These are phyloP conservation scores for Stylosanthes scabra DNA, from an alignment of 331 rosid species.

Conservation along the genomic window DNA sequence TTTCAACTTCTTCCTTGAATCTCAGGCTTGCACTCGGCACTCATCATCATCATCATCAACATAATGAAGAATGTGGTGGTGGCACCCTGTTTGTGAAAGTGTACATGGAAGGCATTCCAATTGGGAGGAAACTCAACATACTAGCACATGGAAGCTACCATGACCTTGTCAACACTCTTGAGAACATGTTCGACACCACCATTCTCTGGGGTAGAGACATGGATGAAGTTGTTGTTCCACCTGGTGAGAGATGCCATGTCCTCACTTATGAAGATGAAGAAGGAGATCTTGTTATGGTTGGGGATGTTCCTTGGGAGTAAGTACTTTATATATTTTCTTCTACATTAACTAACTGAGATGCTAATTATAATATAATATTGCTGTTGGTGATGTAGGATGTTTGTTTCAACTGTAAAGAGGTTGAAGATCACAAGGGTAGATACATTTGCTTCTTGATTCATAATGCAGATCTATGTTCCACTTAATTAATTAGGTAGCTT, in stretches of 20 bases:
- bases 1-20: constrained; percentile 51
- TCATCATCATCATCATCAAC: constrained; percentile 48
- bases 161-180: constrained; percentile 63
- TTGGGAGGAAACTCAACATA: constrained; percentile 78
- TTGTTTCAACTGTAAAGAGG: constrained; percentile 68
- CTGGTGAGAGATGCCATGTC: constrained; percentile 60
- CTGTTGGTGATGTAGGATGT: constrained; percentile 61
- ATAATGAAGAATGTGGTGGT: constrained; percentile 40
- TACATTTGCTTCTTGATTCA: constrained; percentile 48
- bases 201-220: constrained; percentile 76
- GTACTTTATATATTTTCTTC: neutral
- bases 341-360: neutral
- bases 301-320: constrained; percentile 88
- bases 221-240: constrained; percentile 56
- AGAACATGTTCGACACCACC: constrained; percentile 78
- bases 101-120: constrained; percentile 85
- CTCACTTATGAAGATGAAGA: constrained; percentile 88
- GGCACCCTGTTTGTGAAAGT: constrained; percentile 69
- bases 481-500: too few relatives aligned
- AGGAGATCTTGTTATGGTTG: constrained; percentile 81
- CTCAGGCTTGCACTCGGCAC: constrained; percentile 63
- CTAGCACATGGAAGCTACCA: constrained; percentile 62
- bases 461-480: neutral
- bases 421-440: constrained; percentile 74
- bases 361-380: neutral